phyloP scores from a whole-genome alignment of 2,329 filamentous ascomycete species.

The Phyllosticta citriasiana region DNA sequence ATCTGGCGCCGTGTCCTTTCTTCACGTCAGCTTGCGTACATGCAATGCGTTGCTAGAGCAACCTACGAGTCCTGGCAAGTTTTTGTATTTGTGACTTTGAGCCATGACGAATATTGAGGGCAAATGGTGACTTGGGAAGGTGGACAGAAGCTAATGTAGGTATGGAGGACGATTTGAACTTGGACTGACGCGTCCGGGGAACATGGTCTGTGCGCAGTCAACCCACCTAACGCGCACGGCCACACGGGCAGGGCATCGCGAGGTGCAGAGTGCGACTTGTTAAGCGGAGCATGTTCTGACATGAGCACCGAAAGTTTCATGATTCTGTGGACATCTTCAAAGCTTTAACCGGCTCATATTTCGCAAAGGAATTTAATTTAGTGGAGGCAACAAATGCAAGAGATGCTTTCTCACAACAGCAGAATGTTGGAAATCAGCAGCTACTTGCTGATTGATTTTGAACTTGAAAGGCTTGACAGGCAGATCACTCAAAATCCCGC shows the following conservation, averaged over 20 bases:
- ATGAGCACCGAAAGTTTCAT: no score
- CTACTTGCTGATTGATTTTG: no score
- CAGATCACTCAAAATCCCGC: no score
- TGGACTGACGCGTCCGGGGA: neutral
- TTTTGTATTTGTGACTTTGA: slow-evolving; percentile 13
- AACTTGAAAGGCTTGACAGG: no score
- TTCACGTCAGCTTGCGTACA: neutral
- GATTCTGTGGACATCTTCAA: no score
- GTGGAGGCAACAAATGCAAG: no score
- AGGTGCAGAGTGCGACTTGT: no score
- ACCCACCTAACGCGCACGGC: neutral
- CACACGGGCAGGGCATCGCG: neutral
- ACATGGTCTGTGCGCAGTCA: neutral
- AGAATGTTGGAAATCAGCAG: no score
- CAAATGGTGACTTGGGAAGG: neutral
- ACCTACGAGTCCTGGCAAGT: slow-evolving; percentile 15
- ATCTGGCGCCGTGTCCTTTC: slow-evolving; percentile 72
- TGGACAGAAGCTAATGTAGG: neutral
- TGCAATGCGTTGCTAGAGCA: neutral
- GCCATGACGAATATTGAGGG: slow-evolving; percentile 7
- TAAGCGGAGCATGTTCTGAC: no score
- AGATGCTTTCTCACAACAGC: no score
- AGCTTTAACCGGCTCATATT: no score
- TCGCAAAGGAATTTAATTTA: no score
- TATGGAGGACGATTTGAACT: neutral